A percentile compares a stretch with the other conserved stretches of the same genome.
Conservation (phyloP, 2,329 filamentous ascomycete species). For the Coleophoma cylindrospora region DNA sequence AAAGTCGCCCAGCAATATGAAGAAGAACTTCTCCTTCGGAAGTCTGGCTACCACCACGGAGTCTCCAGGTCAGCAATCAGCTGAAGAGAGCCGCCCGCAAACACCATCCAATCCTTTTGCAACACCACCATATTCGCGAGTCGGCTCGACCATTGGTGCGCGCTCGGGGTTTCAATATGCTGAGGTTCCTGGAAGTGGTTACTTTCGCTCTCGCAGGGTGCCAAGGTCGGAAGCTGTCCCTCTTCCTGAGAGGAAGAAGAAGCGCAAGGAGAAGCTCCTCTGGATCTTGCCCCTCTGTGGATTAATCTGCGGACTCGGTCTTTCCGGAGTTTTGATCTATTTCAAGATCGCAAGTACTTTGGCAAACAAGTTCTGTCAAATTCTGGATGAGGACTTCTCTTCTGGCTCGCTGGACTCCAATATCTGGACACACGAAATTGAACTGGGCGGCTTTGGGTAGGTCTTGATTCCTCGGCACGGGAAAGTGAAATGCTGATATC, state of each 20-base stretch:
- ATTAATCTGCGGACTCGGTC: slow-evolving; percentile 59
- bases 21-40: not conserved
- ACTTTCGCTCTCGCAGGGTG: slow-evolving; percentile 70
- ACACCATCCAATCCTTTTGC: slow-evolving; percentile 8
- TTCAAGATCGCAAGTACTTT: slow-evolving; percentile 65
- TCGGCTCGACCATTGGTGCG: slow-evolving; percentile 4
- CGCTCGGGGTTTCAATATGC: slow-evolving; percentile 13
- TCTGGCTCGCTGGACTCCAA: slow-evolving; percentile 3
- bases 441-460: not conserved
- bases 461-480: not conserved
- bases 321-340: slow-evolving; percentile 67
- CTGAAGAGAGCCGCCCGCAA: not conserved
- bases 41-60: not conserved
- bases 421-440: not conserved
- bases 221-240: slow-evolving; percentile 66
- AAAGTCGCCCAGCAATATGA: too few species aligned
- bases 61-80: not conserved
- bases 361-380: slow-evolving; percentile 68
- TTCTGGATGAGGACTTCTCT: slow-evolving; percentile 44
- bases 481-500: not conserved
- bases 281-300: slow-evolving; percentile 71
- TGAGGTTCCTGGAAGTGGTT: slow-evolving; percentile 27
- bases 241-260: slow-evolving; percentile 65
- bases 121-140: slow-evolving; percentile 10
- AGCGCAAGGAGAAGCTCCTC: slow-evolving; percentile 76